Base-by-base conservation (phyloP, 2,329 filamentous ascomycete species). In the Chaetomium globosum region DNA sequence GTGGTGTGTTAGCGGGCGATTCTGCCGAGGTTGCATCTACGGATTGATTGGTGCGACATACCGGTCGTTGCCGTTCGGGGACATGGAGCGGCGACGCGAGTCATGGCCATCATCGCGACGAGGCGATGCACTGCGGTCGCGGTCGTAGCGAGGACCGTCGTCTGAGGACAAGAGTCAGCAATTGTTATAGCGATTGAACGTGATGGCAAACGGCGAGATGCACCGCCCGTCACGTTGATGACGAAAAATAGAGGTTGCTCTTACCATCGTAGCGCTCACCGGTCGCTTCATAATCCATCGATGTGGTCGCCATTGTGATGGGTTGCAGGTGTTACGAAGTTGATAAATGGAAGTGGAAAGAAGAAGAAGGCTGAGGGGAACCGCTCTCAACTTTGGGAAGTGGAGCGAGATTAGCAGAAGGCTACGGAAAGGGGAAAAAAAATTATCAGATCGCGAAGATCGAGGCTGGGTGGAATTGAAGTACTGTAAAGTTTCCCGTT, bases 241-340 rank as follows among this genome's bases (percentile, higher is more conserved):
- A 33, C 21, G 6, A 9, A 23, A 33, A 43, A 52, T 4, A 60
- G 13, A 39, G 21, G 23, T 26, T 2, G 36, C 52, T 73, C 81
- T 72, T 79, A 89, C 87, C 87, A 74, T 89, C 87, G 71, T 87
- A 89, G 68, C 84, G 86, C 77, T 88, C 85, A 74, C 85, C 86
- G 73, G 87, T 88, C 69, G 86, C 85, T 77, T 89, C 87, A 77
- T 89, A 89, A 75, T 89, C 87, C 87, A 89, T 89, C 70, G 86
- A 84, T 51, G 85, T 86, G 69, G 86, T 87, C 64, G 85, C 85
- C 85, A 87, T 87, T 49, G 67, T 72, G 70, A 69, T 76, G 71
- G 67, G 71, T 66, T 55, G 39, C 9, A 13, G 65, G 59, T 59
- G 43, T 39, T 49, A 23, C 28, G 46, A 30, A 51, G 43, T 58